Evolutionary conservation across 495 filamentous ascomycete species (phyloP).

Genomic region (Viridothelium virens): DNA sequence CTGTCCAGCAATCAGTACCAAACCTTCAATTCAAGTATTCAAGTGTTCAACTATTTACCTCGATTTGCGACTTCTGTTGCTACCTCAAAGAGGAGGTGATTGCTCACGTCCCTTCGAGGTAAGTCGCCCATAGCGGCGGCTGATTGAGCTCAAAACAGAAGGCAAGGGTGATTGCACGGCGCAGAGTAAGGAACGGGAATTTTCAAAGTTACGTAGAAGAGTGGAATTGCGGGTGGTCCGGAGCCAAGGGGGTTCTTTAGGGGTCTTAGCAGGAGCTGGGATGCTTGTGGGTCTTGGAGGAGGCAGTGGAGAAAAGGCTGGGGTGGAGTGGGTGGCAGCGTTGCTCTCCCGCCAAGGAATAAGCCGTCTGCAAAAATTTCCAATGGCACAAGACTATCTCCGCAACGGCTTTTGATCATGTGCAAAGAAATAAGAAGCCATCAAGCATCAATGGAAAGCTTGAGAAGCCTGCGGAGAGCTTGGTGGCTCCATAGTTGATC

Average conservation of each 20-base stretch:
- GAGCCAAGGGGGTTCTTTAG: neutral
- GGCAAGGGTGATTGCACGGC: neutral
- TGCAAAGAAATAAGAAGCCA: neutral
- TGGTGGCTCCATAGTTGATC: neutral
- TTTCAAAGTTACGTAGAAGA: neutral
- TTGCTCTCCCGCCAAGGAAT: neutral
- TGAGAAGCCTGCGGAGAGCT: neutral
- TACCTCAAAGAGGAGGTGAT: constrained; percentile 85
- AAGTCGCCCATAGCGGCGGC: constrained; percentile 35
- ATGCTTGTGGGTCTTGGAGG: neutral
- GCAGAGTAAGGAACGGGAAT: neutral
- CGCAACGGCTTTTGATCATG: neutral
- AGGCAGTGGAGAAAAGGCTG: constrained; percentile 2
- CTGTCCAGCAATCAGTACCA: constrained; percentile 37
- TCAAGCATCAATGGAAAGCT: neutral
- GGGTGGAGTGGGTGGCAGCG: neutral
- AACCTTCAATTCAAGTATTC: neutral
- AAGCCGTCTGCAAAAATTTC: neutral
- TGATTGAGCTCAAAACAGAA: constrained; percentile 1
- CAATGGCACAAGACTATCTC: constrained; percentile 5
- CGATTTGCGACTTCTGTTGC: constrained; percentile 96
- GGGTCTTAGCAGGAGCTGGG: neutral
- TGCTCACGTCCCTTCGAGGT: constrained; percentile 58
- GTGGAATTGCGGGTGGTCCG: neutral
- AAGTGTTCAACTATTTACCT: constrained; percentile 44